A percentile compares a stretch with the other conserved stretches of the same genome.
Evolutionary conservation across 192 early-diverging fungal genomes (phyloP).

Genomic region (Umbelopsis vinacea): DNA sequence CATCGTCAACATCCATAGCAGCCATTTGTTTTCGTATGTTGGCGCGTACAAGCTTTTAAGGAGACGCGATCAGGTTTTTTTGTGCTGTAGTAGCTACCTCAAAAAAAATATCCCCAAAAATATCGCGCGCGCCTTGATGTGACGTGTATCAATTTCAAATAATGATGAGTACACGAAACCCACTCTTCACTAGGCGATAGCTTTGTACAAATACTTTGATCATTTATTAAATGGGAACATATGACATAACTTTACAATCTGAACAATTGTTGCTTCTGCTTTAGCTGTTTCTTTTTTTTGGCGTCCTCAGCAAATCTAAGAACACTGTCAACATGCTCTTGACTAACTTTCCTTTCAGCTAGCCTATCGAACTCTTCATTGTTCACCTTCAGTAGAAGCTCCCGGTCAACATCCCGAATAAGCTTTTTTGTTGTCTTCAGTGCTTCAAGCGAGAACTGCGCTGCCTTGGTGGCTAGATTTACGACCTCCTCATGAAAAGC

Average conservation of each 20-base stretch:
- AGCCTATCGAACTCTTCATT: constrained; percentile 57
- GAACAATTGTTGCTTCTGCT: neutral
- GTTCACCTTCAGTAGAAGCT: constrained; percentile 51
- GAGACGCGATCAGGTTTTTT: neutral
- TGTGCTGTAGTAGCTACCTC: neutral
- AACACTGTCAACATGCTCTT: constrained; percentile 1
- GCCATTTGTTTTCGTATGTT: neutral
- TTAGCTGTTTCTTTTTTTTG: neutral
- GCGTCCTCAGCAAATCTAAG: neutral
- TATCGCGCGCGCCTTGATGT: too few species aligned
- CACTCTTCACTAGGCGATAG: too few species aligned
- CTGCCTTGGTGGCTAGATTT: constrained; percentile 51
- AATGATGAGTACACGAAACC: too few species aligned
- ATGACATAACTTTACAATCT: neutral
- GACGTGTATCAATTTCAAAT: too few species aligned
- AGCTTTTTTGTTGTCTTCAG: constrained; percentile 61
- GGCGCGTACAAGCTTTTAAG: neutral
- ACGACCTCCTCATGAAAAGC: constrained; percentile 54
- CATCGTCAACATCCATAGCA: constrained; percentile 8
- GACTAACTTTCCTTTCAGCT: constrained; percentile 33
- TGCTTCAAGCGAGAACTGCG: constrained; percentile 58
- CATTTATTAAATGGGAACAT: too few species aligned
- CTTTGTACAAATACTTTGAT: too few species aligned
- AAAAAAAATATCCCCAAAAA: too few species aligned
- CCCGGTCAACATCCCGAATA: constrained; percentile 43